These are phyloP conservation scores for Cyclotella sp. DNA, from an alignment of 108 stramenopile species.

Conservation along the genomic window DNA sequence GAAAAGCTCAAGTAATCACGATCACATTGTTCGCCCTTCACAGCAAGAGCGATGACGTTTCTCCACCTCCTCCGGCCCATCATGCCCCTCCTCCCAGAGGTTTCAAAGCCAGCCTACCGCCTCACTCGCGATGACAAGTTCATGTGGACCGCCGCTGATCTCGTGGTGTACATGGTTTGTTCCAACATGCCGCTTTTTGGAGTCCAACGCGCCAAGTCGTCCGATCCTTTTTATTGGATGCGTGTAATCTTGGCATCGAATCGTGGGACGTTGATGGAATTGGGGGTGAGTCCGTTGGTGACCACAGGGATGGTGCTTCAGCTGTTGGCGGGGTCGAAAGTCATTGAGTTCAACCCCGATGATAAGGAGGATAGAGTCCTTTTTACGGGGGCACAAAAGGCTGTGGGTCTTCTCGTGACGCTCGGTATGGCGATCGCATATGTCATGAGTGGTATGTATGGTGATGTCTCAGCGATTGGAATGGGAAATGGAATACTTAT, in stretches of 20 bases:
- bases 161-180: conserved; percentile 98
- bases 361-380: conserved; percentile 98
- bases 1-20: too few relatives aligned
- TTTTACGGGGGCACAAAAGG: conserved; percentile 98
- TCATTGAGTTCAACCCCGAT: conserved; percentile 97
- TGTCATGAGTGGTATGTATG: conserved; percentile 99
- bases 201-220: conserved; percentile 93
- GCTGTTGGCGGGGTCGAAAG: conserved; percentile 91
- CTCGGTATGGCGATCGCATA: conserved; percentile 97
- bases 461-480: conserved; percentile 94
- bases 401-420: conserved; percentile 99
- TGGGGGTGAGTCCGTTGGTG: conserved; percentile 98
- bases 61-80: conserved; percentile 82
- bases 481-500: conserved; percentile 97
- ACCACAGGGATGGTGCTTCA: conserved; percentile 97
- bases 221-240: conserved; percentile 99
- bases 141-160: conserved; percentile 96
- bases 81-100: conserved; percentile 73
- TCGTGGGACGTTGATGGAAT: conserved; percentile 99
- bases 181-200: conserved; percentile 99
- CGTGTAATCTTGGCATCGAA: conserved; percentile 99
- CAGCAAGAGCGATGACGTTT: conserved; percentile 60
- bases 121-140: conserved; percentile 95
- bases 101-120: conserved; percentile 63
- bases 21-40: neutral